Evolutionary conservation across 306 rosid genomes (phyloP), one percentile per base, ranked within the genome.

Genomic region (Cotoneaster glaucophyllus): DNA sequence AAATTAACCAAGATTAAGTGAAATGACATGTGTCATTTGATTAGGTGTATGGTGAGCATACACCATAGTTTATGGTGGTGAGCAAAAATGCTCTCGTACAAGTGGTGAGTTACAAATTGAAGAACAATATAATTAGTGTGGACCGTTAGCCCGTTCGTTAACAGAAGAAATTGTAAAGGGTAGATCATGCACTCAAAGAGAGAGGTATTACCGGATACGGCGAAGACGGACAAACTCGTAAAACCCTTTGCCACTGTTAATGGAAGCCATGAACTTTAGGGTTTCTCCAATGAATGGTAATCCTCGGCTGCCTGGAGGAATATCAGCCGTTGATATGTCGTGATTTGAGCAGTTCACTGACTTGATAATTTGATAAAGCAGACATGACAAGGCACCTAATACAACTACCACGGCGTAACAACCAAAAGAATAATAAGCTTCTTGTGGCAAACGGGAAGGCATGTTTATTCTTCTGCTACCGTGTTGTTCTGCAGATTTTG

Each of bases 221-320:
- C 97, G 97, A 75, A 73, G 24, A 29, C 78, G 79, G 24, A 92
- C 98, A 78, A 92, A 95, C 72, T 92, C 90, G 67, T 95, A 86
- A 43, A 95, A 85, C 18, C 97, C 98, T 48, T 84, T 84, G 64
- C 74, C 69, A 78, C 92, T 82, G 18, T 86, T 87, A 19, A 85
- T 82, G 82, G 98, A 93, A 8, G 98, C 93, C 96, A 95, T 89
- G 90, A 95, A 95, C 39, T 95, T 88, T 11, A 90, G 74, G 17
- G 97, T 95, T 82, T 95, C 98, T 70, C 97, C 97, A 3, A 86
- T 61, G 31, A 95, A 83, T 1, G 96, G 95, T 2, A 90, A 71
- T 24, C 95, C 98, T 66, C 29, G 31, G 64, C 81, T 86, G 53
- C 98, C 97, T 0, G 90, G 97, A 77, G 92, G 95, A 86, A 76